Evolutionary conservation across 2,329 filamentous ascomycete species (phyloP).

Genomic region (Penicillium rolfsii): DNA sequence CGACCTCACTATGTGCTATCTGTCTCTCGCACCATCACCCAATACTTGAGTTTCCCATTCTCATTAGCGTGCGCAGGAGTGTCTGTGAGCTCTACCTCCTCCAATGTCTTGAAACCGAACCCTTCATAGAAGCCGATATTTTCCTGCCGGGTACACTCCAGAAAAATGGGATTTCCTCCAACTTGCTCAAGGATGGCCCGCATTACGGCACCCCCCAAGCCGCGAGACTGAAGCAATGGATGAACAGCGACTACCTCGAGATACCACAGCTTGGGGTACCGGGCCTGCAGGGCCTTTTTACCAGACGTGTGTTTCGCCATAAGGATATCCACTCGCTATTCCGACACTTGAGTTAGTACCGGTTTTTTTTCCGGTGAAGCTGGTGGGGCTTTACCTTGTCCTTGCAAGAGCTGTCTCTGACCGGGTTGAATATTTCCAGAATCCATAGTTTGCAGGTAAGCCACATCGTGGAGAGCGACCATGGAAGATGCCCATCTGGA

Average conservation of each 20-base stretch:
- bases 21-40: slow-evolving; percentile 28
- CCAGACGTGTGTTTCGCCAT: slow-evolving; percentile 8
- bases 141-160: slow-evolving; percentile 28
- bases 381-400: slow-evolving; percentile 16
- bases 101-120: slow-evolving; percentile 28
- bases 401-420: slow-evolving; percentile 17
- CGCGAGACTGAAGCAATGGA: slow-evolving; percentile 30
- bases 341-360: neutral
- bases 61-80: slow-evolving; percentile 5
- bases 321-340: slow-evolving; percentile 22
- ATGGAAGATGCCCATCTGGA: slow-evolving; percentile 14
- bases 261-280: slow-evolving; percentile 28
- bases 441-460: slow-evolving; percentile 24
- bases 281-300: slow-evolving; percentile 6
- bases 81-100: slow-evolving; percentile 27
- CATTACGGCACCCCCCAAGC: slow-evolving; percentile 26
- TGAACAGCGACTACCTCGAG: slow-evolving; percentile 34
- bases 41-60: slow-evolving; percentile 23
- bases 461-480: slow-evolving; percentile 18
- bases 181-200: slow-evolving; percentile 20
- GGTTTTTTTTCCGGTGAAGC: neutral
- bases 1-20: neutral
- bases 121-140: slow-evolving; percentile 31
- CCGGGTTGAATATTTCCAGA: slow-evolving; percentile 19
- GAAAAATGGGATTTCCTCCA: slow-evolving; percentile 18